Evolutionary conservation across 2,329 filamentous ascomycete genomes (phyloP).

Genomic region (Lasiodiplodia sp.): DNA sequence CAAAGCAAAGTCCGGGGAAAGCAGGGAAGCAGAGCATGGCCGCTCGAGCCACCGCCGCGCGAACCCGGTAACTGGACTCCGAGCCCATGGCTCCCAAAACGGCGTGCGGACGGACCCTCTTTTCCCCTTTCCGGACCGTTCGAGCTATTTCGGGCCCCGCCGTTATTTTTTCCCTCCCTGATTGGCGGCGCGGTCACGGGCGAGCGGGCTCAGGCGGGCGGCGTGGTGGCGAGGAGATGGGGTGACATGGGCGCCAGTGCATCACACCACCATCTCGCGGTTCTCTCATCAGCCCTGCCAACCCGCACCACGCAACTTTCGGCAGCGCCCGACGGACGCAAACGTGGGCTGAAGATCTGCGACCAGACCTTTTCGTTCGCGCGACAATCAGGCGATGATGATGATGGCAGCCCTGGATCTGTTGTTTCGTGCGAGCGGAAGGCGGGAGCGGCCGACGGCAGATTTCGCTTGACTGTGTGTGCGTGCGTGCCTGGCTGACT

Average conservation of each 20-base stretch:
- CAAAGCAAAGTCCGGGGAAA: slow-evolving; percentile 16
- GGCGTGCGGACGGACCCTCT: neutral
- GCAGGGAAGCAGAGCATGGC: neutral
- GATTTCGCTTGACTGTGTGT: neutral
- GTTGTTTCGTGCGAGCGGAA: slow-evolving; percentile 11
- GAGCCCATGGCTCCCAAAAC: neutral
- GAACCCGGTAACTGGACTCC: neutral
- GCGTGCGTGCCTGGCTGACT: neutral
- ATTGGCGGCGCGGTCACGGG: neutral
- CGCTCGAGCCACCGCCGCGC: slow-evolving; percentile 1
- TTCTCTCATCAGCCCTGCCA: slow-evolving; percentile 6
- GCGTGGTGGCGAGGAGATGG: slow-evolving; percentile 21
- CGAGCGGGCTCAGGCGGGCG: neutral
- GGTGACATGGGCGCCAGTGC: slow-evolving; percentile 10
- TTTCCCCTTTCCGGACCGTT: neutral
- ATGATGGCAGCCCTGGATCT: neutral
- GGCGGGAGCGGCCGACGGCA: slow-evolving; percentile 12
- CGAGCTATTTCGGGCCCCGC: neutral
- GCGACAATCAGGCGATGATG: slow-evolving; percentile 12
- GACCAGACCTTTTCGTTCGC: neutral
- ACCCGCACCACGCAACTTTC: neutral
- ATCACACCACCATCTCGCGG: slow-evolving; percentile 22
- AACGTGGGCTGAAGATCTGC: neutral
- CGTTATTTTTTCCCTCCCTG: neutral
- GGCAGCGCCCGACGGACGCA: slow-evolving; percentile 12